Base-by-base conservation (phyloP, 768 basidiomycete genomes). In the Sporobolomyces roseus region DNA sequence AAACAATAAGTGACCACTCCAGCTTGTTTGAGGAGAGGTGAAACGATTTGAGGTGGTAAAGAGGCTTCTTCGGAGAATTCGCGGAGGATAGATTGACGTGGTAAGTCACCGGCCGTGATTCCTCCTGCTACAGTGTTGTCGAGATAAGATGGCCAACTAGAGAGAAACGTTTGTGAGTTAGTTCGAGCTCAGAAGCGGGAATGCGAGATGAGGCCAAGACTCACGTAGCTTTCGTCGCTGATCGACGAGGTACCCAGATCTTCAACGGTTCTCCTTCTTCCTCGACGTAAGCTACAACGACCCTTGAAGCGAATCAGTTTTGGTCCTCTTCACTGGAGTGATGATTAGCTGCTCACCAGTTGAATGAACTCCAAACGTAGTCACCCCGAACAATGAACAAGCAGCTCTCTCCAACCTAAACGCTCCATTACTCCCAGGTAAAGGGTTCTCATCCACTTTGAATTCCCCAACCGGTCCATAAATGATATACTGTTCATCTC, bases 31-130 rank as follows among this genome's bases (percentile, higher is more conserved):
- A 87, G 81, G 68, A 87, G 80, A 27, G 82, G 79, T 54, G 83
- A 80, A 16, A 90, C 85, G 51, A 91, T 77, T n/a, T 81, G 78
- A 59, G 86, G 86, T 4, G 82, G 81, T 29, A 97, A 81, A 73
- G 87, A 91, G 3, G 93, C 94, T 78, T 99, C 94, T 76, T 98
- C 94, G 83, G 85, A 87, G 62, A 90, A 88, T 78, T 97, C 94
- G 77, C 94, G 96, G 43, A 93, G 83, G 50, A 97, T 80, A 2
- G 86, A 83, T 54, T 92, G 88, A 54, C 89, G 84, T 5, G 84
- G 79, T 0, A 83, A 76, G 80, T 88, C 86, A 1, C 92, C 90
- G 25, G 87, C 85, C 0, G 91, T 86, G 36, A 94, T 93, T 3
- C 94, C 94, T 0, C 94, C 94, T 4, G 93, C 93, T 49, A 80